These are phyloP conservation scores for Cichorium intybus DNA, from an alignment of 140 eudicot genomes.

Conservation along the genomic window DNA sequence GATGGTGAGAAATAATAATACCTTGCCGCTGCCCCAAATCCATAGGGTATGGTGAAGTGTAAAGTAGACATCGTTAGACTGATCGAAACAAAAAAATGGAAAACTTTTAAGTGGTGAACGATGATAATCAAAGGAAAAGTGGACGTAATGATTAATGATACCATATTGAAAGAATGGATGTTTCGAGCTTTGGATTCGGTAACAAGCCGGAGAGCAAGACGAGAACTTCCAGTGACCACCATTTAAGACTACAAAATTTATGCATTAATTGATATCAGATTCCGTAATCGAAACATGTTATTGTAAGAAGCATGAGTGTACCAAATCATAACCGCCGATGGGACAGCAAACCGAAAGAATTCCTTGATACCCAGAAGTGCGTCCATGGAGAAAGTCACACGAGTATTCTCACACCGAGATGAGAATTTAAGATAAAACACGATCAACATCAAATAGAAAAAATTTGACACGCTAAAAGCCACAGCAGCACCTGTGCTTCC, in stretches of 20 bases:
- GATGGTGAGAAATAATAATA: background rate
- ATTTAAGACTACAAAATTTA: constrained; percentile 41
- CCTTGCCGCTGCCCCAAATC: constrained; percentile 72
- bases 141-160: constrained; percentile 12
- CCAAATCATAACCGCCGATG: constrained; percentile 82
- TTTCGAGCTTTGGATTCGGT: constrained; percentile 54
- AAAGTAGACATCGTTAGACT: constrained; percentile 58
- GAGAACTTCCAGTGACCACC: constrained; percentile 61
- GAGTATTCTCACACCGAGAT: constrained; percentile 34
- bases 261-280: background rate
- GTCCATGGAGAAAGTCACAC: constrained; percentile 40
- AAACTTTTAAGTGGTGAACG: background rate
- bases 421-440: constrained; percentile 50
- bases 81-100: background rate
- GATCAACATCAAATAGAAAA: constrained; percentile 43
- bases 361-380: constrained; percentile 44
- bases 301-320: constrained; percentile 11
- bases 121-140: background rate
- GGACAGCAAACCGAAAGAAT: constrained; percentile 59
- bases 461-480: constrained; percentile 55
- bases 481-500: constrained; percentile 68
- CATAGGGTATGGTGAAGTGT: constrained; percentile 64
- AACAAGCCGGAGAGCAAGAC: constrained; percentile 48
- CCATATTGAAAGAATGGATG: constrained; percentile 64
- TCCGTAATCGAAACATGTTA: background rate